Percentiles rank a stretch among this genome's conserved stretches.
phyloP scores from a whole-genome alignment of 1,139 yeast genomes.

The Yarrowia galli region DNA sequence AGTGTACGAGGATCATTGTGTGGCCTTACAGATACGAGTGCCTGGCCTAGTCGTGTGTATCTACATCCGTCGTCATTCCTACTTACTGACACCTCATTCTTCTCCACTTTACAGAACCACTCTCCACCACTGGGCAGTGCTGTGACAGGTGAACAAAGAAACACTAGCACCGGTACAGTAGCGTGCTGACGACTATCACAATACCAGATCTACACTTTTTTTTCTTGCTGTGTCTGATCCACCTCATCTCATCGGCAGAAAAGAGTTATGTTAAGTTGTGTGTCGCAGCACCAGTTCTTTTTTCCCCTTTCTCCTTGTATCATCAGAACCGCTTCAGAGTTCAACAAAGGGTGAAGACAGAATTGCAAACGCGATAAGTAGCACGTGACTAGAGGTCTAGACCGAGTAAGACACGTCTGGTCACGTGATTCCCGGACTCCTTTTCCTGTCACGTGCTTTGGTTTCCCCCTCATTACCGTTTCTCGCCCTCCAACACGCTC shows the following conservation, averaged over 20 bases:
- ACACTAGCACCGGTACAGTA: background rate
- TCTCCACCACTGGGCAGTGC: background rate
- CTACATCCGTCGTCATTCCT: background rate
- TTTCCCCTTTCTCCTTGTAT: background rate
- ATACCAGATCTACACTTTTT: background rate
- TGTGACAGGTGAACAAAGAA: background rate
- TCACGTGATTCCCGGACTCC: background rate
- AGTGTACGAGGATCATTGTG: no score
- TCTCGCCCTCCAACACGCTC: background rate
- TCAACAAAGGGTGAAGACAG: background rate
- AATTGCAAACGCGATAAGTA: background rate
- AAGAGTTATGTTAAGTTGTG: background rate
- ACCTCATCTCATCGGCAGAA: conserved; percentile 24
- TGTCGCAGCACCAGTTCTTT: background rate
- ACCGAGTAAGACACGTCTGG: background rate
- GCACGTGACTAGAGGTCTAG: background rate
- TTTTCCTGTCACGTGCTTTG: no score
- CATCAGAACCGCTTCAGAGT: background rate
- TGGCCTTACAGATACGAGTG: no score
- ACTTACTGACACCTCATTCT: background rate
- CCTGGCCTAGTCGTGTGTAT: no score
- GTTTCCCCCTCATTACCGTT: background rate
- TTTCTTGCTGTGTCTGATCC: background rate
- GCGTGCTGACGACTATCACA: background rate
- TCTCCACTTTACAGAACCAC: background rate